These are phyloP conservation scores for Dactylonectria macrodidyma DNA, from an alignment of 2,329 filamentous ascomycete genomes.

Conservation along the genomic window DNA sequence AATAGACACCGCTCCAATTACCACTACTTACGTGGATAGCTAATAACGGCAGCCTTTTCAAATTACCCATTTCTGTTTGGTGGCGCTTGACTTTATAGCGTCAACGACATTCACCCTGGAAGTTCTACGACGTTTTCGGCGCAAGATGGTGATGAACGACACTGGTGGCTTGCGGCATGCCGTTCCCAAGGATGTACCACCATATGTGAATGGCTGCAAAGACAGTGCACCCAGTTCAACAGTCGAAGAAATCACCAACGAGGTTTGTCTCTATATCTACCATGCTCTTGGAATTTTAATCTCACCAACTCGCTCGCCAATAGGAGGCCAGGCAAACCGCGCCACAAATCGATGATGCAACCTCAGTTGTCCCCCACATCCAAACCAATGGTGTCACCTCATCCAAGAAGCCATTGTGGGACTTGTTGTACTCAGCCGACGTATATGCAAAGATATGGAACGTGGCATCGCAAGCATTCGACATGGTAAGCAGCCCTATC, in stretches of 20 bases:
- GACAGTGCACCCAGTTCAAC: background rate
- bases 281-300: background rate
- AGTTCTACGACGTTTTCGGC: background rate
- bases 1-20: constrained; percentile 2
- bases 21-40: background rate
- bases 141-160: background rate
- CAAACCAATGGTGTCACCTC: background rate
- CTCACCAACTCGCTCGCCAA: background rate
- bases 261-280: background rate
- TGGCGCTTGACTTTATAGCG: background rate
- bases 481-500: background rate
- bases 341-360: background rate
- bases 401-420: background rate
- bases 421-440: constrained; percentile 5
- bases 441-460: constrained; percentile 28
- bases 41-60: background rate
- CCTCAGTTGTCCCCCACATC: background rate
- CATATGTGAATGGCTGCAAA: background rate
- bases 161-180: background rate
- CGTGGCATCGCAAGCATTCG: constrained; percentile 23
- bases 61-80: background rate
- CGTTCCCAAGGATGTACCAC: background rate
- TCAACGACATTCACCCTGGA: background rate
- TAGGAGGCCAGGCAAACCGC: background rate
- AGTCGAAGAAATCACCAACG: background rate